phyloP scores from a whole-genome alignment of 2,329 filamentous ascomycete genomes.

The Arthrinium phaeospermum region DNA sequence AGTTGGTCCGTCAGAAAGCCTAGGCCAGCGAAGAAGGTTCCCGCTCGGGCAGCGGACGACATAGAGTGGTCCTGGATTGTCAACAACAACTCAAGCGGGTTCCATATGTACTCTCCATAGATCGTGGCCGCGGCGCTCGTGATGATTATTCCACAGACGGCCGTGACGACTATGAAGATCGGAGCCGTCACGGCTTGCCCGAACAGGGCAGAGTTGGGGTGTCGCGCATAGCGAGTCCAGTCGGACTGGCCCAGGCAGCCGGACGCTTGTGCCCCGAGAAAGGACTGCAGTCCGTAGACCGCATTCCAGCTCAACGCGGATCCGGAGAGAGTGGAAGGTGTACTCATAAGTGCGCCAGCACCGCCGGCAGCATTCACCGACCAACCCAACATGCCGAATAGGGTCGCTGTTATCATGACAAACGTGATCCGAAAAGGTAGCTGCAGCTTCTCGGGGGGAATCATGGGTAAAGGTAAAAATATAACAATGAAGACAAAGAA shows the following conservation, averaged over 20 bases:
- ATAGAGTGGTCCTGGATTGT: conserved; percentile 40
- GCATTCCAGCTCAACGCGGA: conserved; percentile 38
- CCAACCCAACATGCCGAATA: conserved; percentile 41
- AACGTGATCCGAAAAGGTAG: conserved; percentile 35
- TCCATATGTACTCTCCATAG: conserved; percentile 44
- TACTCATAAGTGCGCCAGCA: conserved; percentile 32
- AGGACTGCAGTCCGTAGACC: conserved; percentile 37
- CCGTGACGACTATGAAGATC: conserved; percentile 43
- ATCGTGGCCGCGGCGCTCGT: conserved; percentile 40
- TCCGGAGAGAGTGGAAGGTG: conserved; percentile 31
- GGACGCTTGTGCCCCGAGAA: conserved; percentile 36
- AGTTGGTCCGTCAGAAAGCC: conserved; percentile 42
- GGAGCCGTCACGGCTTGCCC: conserved; percentile 40
- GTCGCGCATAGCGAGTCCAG: conserved; percentile 40
- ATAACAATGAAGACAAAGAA: conserved; percentile 37
- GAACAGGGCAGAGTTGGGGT: conserved; percentile 35
- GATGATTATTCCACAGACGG: conserved; percentile 44
- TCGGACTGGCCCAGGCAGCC: conserved; percentile 39
- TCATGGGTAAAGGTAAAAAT: conserved; percentile 35
- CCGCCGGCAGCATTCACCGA: conserved; percentile 34
- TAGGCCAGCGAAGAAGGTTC: conserved; percentile 44
- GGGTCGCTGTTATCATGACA: conserved; percentile 37
- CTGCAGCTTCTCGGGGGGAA: conserved; percentile 38
- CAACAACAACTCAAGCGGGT: conserved; percentile 44
- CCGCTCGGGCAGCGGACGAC: conserved; percentile 38